Percentiles rank a stretch among this genome's conserved stretches.
Conservation (phyloP, 2,329 filamentous ascomycete species). For the Claviceps paspali region DNA sequence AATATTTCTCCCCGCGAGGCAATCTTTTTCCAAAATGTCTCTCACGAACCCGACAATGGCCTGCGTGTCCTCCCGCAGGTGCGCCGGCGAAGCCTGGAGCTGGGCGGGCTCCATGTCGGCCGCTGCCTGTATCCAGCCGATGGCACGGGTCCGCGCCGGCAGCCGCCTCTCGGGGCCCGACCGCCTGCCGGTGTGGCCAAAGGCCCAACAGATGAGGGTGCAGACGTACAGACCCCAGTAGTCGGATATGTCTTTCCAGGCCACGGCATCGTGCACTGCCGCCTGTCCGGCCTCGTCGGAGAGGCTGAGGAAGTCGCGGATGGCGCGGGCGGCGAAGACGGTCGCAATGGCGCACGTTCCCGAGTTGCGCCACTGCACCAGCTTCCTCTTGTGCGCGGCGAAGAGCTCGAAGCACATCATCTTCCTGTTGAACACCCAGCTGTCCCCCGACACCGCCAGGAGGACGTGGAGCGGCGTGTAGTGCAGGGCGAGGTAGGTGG, state of each 20-base stretch:
- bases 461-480: constrained; percentile 43
- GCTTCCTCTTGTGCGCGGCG: constrained; percentile 28
- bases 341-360: constrained; percentile 29
- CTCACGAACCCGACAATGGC: constrained; percentile 35
- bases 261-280: constrained; percentile 3
- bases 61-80: constrained; percentile 22
- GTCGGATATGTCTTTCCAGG: constrained; percentile 27
- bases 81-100: constrained; percentile 20
- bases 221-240: constrained; percentile 43
- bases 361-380: constrained; percentile 31
- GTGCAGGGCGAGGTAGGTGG: constrained; percentile 41
- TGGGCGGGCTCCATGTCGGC: constrained; percentile 25
- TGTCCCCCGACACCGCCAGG: constrained; percentile 41
- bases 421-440: constrained; percentile 42
- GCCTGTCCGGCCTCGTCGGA: constrained; percentile 6
- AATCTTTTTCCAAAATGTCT: constrained; percentile 32
- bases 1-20: constrained; percentile 30
- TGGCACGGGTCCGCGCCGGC: constrained; percentile 14
- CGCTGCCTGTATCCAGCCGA: constrained; percentile 25
- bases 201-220: constrained; percentile 44
- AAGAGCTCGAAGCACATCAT: constrained; percentile 28
- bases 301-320: constrained; percentile 27
- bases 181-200: constrained; percentile 21
- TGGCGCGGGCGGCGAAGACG: constrained; percentile 35
- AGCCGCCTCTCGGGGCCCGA: constrained; percentile 8